These are phyloP conservation scores for Globisporangium emineosum DNA, from an alignment of 352 stramenopile species.

Conservation along the genomic window DNA sequence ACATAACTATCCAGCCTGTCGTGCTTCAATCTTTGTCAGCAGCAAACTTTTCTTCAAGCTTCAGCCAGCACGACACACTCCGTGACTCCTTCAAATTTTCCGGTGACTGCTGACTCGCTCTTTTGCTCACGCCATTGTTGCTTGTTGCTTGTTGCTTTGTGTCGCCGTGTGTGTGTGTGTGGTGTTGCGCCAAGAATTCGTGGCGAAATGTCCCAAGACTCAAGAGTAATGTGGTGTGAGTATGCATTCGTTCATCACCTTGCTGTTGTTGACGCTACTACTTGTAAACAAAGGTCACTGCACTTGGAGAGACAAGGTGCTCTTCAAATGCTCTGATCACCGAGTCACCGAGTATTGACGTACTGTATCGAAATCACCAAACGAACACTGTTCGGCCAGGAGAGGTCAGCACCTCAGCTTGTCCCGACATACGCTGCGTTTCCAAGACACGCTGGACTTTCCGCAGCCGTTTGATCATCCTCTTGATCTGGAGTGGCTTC, in stretches of 20 bases:
- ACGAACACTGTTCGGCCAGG: background rate
- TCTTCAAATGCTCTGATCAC: background rate
- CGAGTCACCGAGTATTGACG: background rate
- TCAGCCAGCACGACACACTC: too few relatives aligned
- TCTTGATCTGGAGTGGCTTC: slow-evolving; percentile 50
- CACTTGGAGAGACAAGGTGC: too few relatives aligned
- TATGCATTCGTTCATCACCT: background rate
- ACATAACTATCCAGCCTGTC: background rate
- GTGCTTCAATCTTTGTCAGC: background rate
- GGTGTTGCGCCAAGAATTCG: background rate
- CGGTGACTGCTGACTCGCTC: background rate
- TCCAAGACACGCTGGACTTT: slow-evolving; percentile 24
- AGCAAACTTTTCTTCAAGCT: too few relatives aligned
- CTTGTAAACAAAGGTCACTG: background rate
- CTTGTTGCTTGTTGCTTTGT: background rate
- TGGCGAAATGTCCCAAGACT: background rate
- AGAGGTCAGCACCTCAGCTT: background rate
- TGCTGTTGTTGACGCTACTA: background rate
- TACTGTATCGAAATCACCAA: background rate
- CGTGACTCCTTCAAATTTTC: background rate
- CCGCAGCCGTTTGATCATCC: slow-evolving; percentile 37
- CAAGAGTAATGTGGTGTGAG: background rate
- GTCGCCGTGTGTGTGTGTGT: background rate
- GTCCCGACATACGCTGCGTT: background rate
- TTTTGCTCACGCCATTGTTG: background rate